These are phyloP conservation scores for Penicillium coprophilum DNA, from an alignment of 495 filamentous ascomycete genomes.

Conservation along the genomic window DNA sequence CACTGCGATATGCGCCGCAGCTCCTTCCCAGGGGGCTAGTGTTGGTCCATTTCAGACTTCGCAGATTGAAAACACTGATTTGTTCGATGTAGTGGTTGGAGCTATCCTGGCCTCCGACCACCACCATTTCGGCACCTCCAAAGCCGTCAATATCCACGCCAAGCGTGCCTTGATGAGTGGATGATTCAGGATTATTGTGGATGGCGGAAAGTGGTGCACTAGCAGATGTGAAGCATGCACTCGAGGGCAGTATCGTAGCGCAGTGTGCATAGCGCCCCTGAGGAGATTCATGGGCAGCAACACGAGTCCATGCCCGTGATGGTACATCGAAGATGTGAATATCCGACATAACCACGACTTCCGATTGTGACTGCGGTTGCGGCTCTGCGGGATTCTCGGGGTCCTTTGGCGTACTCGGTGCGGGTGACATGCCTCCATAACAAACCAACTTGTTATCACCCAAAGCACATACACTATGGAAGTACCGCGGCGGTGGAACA, in stretches of 20 bases:
- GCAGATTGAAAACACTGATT: slow-evolving; percentile 94
- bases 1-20: slow-evolving; percentile 94
- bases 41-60: slow-evolving; percentile 93
- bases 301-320: slow-evolving; percentile 78
- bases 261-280: slow-evolving; percentile 97
- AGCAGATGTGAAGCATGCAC: slow-evolving; percentile 78
- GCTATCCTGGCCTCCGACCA: slow-evolving; percentile 94
- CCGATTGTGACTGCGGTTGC: slow-evolving; percentile 75
- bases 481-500: slow-evolving; percentile 87
- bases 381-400: slow-evolving; percentile 44
- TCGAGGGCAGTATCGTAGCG: slow-evolving; percentile 86
- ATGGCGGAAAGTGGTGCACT: slow-evolving; percentile 81
- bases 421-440: slow-evolving; percentile 96
- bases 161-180: slow-evolving; percentile 78
- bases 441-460: slow-evolving; percentile 96
- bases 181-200: slow-evolving; percentile 79
- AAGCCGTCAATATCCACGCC: slow-evolving; percentile 85
- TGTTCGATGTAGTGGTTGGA: slow-evolving; percentile 99
- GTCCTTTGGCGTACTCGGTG: slow-evolving; percentile 49
- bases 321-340: slow-evolving; percentile 95
- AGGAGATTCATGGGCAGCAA: slow-evolving; percentile 76
- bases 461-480: slow-evolving; percentile 89
- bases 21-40: slow-evolving; percentile 80
- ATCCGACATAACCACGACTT: slow-evolving; percentile 96
- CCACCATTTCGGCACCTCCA: slow-evolving; percentile 94